phyloP scores from a whole-genome alignment of 2,329 filamentous ascomycete genomes.

The Amylocarpus encephaloides region DNA sequence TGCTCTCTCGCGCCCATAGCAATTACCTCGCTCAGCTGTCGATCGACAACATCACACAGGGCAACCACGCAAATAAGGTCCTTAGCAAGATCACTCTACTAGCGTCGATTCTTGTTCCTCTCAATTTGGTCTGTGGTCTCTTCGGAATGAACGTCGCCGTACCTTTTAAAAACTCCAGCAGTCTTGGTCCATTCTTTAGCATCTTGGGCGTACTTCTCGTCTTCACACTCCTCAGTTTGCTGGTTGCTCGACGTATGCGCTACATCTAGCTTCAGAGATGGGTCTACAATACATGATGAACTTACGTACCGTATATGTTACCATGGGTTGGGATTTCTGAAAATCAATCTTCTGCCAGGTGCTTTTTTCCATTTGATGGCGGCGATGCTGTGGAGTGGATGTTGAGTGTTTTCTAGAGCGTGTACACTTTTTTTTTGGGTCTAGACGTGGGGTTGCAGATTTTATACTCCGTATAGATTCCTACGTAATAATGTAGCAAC shows the following conservation, averaged over 20 bases:
- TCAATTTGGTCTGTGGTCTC: conserved; percentile 72
- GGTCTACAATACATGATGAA: no score
- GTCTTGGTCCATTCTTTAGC: conserved; percentile 52
- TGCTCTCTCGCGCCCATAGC: conserved; percentile 86
- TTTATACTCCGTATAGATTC: no score
- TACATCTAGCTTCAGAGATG: conserved; percentile 22
- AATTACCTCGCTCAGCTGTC: conserved; percentile 95
- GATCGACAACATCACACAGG: conserved; percentile 83
- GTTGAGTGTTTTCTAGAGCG: no score
- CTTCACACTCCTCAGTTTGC: conserved; percentile 35
- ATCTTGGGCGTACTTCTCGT: conserved; percentile 51
- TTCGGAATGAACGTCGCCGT: conserved; percentile 77
- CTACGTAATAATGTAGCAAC: no score
- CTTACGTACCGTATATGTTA: not conserved
- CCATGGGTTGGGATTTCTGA: not conserved
- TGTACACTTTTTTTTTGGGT: no score
- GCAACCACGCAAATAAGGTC: conserved; percentile 80
- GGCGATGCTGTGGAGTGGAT: no score
- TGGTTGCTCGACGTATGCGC: conserved; percentile 23
- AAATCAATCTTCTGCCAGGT: no score
- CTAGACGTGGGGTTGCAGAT: no score
- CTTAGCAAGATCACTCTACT: conserved; percentile 93
- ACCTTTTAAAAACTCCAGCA: conserved; percentile 48
- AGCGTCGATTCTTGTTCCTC: conserved; percentile 89
- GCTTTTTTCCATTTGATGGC: no score